Base-by-base conservation (phyloP, 495 filamentous ascomycete genomes). In the Lophiostoma macrostomum region DNA sequence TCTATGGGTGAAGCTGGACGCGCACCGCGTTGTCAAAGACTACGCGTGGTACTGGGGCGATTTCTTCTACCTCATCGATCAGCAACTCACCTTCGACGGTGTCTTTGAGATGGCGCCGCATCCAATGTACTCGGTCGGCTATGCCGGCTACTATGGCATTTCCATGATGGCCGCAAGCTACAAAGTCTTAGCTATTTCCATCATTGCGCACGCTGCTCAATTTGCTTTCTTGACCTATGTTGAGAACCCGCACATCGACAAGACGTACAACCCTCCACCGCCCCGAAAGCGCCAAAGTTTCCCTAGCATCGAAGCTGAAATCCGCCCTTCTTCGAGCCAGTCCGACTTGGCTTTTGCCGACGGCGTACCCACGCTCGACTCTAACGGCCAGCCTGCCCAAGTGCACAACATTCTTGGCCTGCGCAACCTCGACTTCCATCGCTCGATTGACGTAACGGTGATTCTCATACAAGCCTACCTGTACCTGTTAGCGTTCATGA, bases 1-100 rank as follows among this genome's bases (percentile, higher is more conserved):
- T 70, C 80, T 96, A 14, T 98, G 94, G 94, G 93, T 98, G 47
- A 98, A 98, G 73, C 76, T 98, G 49, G 93, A 98, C 69, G 93
- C 93, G 16, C 93, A 97, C 69, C 76, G 93, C 45, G 93, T 98
- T n/a, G 93, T 98, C 61, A 97, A 97, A 72, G 94, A 98, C 68
- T 98, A 89, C 73, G 93, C 93, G 18, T 98, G 93, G 93, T 98
- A 97, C 72, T 98, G 93, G 93, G 93, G 93, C 45, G 93, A 98
- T 65, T 98, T 97, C 73, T 98, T 98, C 76, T 98, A 88, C 73
- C 83, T 98, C 67, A 89, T 97, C 66, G 94, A 98, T 68, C 90
- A 96, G 67, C 88, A 96, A 66, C 76, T 98, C 64, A 96, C 93
- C 27, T 97, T 98, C 60, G 94, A 98, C 66, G 94, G 94, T 39